Evolutionary conservation across 2,329 filamentous ascomycete genomes (phyloP), one percentile per base, ranked within the genome.

Genomic region (Fusarium chaquense): DNA sequence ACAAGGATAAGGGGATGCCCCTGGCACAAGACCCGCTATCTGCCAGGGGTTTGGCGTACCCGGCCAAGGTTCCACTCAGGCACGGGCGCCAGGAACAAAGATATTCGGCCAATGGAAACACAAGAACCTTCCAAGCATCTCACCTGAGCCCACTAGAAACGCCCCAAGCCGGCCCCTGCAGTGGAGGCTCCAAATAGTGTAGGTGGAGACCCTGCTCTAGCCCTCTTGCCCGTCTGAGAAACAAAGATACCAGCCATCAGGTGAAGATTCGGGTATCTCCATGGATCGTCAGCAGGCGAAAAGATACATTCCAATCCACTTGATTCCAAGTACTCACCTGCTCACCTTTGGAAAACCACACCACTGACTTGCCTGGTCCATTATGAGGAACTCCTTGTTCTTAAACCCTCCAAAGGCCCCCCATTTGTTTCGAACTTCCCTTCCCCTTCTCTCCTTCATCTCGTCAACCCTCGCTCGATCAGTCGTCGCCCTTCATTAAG

Each of bases 401-500:
- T 73, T 72, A 75, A 71, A 67, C 59, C 71, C 62, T 54, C 56
- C 54, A 47, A 35, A 43, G 56, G 58, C 73, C 71, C 67, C 67
- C 62, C 24, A 38, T 52, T 52, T 55, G 62, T 71, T 73, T 70
- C 62, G 28, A 58, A 50, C 58, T 52, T 56, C 55, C 45, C 45
- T 66, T 56, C 57, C 55, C 51, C 30, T 58, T 72, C 63, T 61
- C 62, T 67, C 68, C 64, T 70, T 70, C 73, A 75, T 75, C 71
- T 64, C 56, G 58, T 63, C 62, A 68, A 61, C 68, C 73, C 67
- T 74, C 70, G 73, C 67, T 67, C 47, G 62, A 65, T 63, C 65
- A 59, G 67, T 75, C 61, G 67, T 69, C 67, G 70, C 65, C 73
- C 61, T 74, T 75, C 70, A 47, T 74, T 76, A 32, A 32, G 26